A percentile compares a stretch with the other conserved stretches of the same genome.
Conservation (phyloP, 495 filamentous ascomycete genomes). For the Copromyces sp. region DNA sequence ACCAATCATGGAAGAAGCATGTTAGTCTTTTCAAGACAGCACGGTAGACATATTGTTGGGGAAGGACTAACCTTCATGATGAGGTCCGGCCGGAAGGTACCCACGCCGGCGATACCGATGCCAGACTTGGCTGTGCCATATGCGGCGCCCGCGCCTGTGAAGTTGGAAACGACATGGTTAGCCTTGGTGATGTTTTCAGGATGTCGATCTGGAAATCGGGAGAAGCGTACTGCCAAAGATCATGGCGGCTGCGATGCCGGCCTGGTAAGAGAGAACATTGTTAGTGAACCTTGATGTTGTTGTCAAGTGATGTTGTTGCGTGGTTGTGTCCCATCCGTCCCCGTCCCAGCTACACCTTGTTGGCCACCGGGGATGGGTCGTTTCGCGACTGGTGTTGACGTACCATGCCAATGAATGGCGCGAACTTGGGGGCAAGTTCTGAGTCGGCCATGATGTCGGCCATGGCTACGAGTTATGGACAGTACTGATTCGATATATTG, state of each 20-base stretch:
- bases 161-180: slow-evolving; percentile 15
- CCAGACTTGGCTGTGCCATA: slow-evolving; percentile 97
- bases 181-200: slow-evolving; percentile 4
- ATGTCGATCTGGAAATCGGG: slow-evolving; percentile 6
- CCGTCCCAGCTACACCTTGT: neutral
- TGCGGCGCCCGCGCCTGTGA: slow-evolving; percentile 75
- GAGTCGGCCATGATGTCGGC: slow-evolving; percentile 51
- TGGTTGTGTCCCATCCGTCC: slow-evolving; percentile 12
- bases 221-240: slow-evolving; percentile 76
- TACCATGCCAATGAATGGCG: slow-evolving; percentile 97
- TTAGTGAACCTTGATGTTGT: slow-evolving; percentile 23
- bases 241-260: slow-evolving; percentile 85
- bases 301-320: slow-evolving; percentile 18
- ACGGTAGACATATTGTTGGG: neutral
- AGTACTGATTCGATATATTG: neutral
- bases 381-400: slow-evolving; percentile 17
- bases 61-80: slow-evolving; percentile 79
- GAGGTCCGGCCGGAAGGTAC: slow-evolving; percentile 82
- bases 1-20: neutral
- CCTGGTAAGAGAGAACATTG: slow-evolving; percentile 38
- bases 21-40: neutral
- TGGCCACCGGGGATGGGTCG: slow-evolving; percentile 1
- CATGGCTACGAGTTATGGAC: neutral
- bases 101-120: slow-evolving; percentile 91
- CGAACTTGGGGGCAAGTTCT: slow-evolving; percentile 74